These are phyloP conservation scores for Nothomitra cinnamomea DNA, from an alignment of 2,329 filamentous ascomycete species.

Conservation along the genomic window DNA sequence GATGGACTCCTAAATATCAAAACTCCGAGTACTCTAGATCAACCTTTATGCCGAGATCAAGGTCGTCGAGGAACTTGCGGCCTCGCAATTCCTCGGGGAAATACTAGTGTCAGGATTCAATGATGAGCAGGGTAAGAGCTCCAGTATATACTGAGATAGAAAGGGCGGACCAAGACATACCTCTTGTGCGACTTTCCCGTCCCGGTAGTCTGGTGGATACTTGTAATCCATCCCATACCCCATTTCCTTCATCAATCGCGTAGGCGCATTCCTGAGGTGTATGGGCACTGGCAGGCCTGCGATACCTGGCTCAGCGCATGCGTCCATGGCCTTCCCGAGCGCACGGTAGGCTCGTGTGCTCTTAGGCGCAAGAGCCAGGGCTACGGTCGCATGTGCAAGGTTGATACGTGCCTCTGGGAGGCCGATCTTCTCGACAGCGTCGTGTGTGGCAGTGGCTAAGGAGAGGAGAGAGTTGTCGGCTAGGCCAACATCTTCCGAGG, in stretches of 20 bases:
- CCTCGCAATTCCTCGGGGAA: constrained; percentile 61
- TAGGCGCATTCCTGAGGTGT: constrained; percentile 84
- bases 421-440: constrained; percentile 80
- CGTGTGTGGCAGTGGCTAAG: constrained; percentile 72
- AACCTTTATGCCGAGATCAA: constrained; percentile 60
- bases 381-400: constrained; percentile 71
- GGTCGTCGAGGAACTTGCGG: constrained; percentile 59
- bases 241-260: constrained; percentile 79
- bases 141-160: neutral
- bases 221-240: constrained; percentile 88
- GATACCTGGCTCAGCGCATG: constrained; percentile 63
- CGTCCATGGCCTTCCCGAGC: constrained; percentile 61
- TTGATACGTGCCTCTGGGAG: constrained; percentile 92
- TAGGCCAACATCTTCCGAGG: constrained; percentile 82
- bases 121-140: neutral
- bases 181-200: constrained; percentile 69
- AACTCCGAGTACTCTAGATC: constrained; percentile 41
- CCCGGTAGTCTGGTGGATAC: constrained; percentile 80
- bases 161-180: neutral
- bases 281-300: constrained; percentile 68
- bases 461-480: constrained; percentile 73
- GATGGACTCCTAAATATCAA: too few relatives aligned
- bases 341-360: constrained; percentile 74
- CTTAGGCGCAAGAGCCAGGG: constrained; percentile 66
- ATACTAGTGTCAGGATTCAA: constrained; percentile 30